These are phyloP conservation scores for Candida sp. DNA, from an alignment of 1,139 yeast genomes.

Conservation along the genomic window DNA sequence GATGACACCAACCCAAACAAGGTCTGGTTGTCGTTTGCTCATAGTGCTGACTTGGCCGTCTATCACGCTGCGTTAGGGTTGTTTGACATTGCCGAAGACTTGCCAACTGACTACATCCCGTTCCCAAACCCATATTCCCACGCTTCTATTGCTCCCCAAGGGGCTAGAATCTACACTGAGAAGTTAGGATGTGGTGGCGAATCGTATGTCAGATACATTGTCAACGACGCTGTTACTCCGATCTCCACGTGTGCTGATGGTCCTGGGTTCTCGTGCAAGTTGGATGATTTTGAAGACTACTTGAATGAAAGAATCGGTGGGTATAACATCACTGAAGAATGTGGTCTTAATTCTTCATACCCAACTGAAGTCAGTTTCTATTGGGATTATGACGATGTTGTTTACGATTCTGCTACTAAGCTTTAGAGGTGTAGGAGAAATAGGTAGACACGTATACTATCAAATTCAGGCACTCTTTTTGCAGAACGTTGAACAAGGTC, in stretches of 20 bases:
- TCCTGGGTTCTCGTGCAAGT: slow-evolving; percentile 61
- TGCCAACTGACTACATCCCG: slow-evolving; percentile 28
- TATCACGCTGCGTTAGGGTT: slow-evolving; percentile 57
- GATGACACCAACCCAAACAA: slow-evolving; percentile 26
- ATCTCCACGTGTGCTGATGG: slow-evolving; percentile 53
- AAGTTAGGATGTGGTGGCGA: slow-evolving; percentile 43
- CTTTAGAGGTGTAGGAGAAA: background rate
- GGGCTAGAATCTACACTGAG: slow-evolving; percentile 56
- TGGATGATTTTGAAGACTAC: slow-evolving; percentile 39
- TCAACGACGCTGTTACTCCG: slow-evolving; percentile 64
- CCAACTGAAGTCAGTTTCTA: slow-evolving; percentile 36
- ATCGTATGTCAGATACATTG: slow-evolving; percentile 48
- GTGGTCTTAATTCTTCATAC: slow-evolving; percentile 34
- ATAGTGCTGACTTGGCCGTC: slow-evolving; percentile 59
- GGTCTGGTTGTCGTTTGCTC: slow-evolving; percentile 55
- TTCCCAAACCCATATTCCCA: slow-evolving; percentile 47
- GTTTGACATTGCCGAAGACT: slow-evolving; percentile 28
- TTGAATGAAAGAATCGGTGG: slow-evolving; percentile 32
- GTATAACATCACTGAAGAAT: slow-evolving; percentile 30
- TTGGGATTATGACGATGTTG: slow-evolving; percentile 33
- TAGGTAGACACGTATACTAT: too few relatives aligned
- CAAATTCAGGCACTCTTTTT: too few relatives aligned
- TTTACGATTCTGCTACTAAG: slow-evolving; percentile 26
- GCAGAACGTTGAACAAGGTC: too few relatives aligned
- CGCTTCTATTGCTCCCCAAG: slow-evolving; percentile 58